A percentile compares a stretch with the other conserved stretches of the same genome.
These are phyloP conservation scores for Fusarium sp. DNA, from an alignment of 2,329 filamentous ascomycete species.

Conservation along the genomic window DNA sequence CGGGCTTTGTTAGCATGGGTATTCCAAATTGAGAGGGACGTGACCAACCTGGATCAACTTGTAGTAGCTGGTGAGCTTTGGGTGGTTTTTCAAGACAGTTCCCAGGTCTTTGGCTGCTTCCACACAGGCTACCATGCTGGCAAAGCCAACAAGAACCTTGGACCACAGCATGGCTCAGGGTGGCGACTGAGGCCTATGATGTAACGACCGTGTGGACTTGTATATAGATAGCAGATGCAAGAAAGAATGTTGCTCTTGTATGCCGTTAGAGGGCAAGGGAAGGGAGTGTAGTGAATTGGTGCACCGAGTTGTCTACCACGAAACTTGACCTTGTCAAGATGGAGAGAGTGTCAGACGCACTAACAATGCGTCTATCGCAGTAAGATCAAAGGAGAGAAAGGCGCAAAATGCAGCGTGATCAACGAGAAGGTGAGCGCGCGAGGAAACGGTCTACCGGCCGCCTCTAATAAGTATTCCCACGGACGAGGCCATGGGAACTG, in stretches of 20 bases:
- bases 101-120: conserved; percentile 53
- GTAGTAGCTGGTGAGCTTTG: conserved; percentile 59
- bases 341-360: not conserved
- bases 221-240: not conserved
- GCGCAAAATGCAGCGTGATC: conserved; percentile 7
- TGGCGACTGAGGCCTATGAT: not conserved
- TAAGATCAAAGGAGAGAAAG: conserved; percentile 18
- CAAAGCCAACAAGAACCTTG: conserved; percentile 34
- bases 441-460: conserved; percentile 3
- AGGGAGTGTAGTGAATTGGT: not conserved
- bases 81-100: conserved; percentile 52
- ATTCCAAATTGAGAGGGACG: not conserved
- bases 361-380: not conserved
- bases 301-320: not conserved
- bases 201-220: not conserved
- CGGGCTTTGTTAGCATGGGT: not conserved
- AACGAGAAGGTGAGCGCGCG: conserved; percentile 18
- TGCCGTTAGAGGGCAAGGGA: not conserved
- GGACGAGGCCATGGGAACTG: conserved; percentile 6
- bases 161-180: conserved; percentile 33
- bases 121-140: conserved; percentile 35
- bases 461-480: conserved; percentile 20
- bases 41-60: conserved; percentile 55
- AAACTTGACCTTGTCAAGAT: not conserved
- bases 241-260: not conserved